A percentile compares a stretch with the other conserved stretches of the same genome.
Conservation (phyloP, 2,329 filamentous ascomycete genomes). For the Fonsecaea erecta region DNA sequence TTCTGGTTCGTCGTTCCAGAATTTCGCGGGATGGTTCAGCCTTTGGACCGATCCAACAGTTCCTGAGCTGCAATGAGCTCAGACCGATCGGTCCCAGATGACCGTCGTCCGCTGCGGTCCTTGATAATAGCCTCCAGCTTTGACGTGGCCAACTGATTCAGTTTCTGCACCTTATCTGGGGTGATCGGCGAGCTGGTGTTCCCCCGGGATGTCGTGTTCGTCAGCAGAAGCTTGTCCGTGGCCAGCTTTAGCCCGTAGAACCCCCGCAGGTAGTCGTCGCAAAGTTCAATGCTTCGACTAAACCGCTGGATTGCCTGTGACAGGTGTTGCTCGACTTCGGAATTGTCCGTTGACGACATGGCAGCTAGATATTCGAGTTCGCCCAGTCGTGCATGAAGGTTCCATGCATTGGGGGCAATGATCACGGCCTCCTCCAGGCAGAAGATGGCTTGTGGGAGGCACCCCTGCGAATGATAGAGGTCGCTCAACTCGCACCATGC, state of each 20-base stretch:
- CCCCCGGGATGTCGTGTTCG: slow-evolving; percentile 23
- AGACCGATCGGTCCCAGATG: slow-evolving; percentile 43
- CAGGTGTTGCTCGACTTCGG: slow-evolving; percentile 57
- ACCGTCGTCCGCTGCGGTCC: slow-evolving; percentile 40
- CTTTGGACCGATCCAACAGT: slow-evolving; percentile 43
- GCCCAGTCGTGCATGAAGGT: slow-evolving; percentile 84
- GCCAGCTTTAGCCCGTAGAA: slow-evolving; percentile 80
- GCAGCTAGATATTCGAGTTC: slow-evolving; percentile 73
- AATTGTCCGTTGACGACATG: slow-evolving; percentile 42
- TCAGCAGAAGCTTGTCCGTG: slow-evolving; percentile 33
- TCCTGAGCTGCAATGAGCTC: slow-evolving; percentile 51
- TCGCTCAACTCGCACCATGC: slow-evolving; percentile 91
- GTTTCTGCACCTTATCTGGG: slow-evolving; percentile 37
- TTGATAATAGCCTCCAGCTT: slow-evolving; percentile 47
- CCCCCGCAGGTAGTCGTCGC: slow-evolving; percentile 87
- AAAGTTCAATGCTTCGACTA: slow-evolving; percentile 88
- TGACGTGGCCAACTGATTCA: slow-evolving; percentile 45
- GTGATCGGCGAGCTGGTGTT: slow-evolving; percentile 16
- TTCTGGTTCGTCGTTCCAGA: slow-evolving; percentile 4
- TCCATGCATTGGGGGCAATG: slow-evolving; percentile 90
- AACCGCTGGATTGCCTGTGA: slow-evolving; percentile 81
- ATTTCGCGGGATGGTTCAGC: slow-evolving; percentile 21
- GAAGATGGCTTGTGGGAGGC: slow-evolving; percentile 83
- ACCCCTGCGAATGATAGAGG: slow-evolving; percentile 77
- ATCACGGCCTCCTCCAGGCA: slow-evolving; percentile 89